Evolutionary conservation across 148 eudicot genomes (phyloP).

Genomic region (Silene latifolia): DNA sequence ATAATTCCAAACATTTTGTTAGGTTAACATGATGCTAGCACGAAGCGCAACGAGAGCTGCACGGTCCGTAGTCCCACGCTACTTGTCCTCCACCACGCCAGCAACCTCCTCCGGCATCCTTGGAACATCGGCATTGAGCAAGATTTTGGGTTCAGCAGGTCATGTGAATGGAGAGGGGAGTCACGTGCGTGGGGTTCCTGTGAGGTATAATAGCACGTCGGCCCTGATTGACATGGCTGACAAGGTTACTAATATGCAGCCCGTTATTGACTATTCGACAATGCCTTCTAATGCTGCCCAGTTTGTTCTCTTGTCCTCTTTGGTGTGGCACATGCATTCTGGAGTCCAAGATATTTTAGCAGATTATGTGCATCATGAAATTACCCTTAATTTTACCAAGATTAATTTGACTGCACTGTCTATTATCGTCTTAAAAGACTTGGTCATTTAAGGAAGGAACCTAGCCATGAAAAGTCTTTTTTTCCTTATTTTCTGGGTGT

Average conservation of each 20-base stretch:
- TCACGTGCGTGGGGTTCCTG: background rate
- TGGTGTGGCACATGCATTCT: background rate
- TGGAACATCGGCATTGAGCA: background rate
- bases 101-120: background rate
- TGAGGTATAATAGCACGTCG: background rate
- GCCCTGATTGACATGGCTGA: background rate
- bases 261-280: background rate
- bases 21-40: background rate
- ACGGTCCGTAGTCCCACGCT: background rate
- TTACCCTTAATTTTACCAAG: background rate
- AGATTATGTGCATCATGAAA: background rate
- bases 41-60: background rate
- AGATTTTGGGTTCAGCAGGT: background rate
- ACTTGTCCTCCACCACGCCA: background rate
- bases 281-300: background rate
- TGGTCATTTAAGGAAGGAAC: background rate
- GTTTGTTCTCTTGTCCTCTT: background rate
- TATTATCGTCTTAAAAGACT: background rate
- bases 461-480: background rate
- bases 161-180: background rate
- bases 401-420: background rate
- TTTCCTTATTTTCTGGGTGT: background rate
- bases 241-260: background rate
- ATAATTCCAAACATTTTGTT: background rate
- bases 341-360: background rate